These are phyloP conservation scores for Flammula alnicola DNA, from an alignment of 1,284 basidiomycete species.

Conservation along the genomic window DNA sequence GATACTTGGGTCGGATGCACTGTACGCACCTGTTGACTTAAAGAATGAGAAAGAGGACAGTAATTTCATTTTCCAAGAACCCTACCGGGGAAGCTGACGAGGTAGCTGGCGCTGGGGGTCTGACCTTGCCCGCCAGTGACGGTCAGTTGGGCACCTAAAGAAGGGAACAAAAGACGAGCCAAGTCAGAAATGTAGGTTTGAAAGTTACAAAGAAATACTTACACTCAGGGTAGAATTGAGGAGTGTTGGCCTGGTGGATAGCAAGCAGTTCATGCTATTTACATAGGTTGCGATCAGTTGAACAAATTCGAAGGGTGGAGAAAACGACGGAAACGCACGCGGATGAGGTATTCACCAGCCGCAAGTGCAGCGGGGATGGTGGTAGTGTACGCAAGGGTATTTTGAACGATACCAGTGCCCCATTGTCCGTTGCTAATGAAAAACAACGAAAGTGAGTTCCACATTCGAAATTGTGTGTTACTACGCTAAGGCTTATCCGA, in stretches of 20 bases:
- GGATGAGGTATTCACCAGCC: slow-evolving; percentile 41
- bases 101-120: slow-evolving; percentile 29
- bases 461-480: neutral
- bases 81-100: slow-evolving; percentile 35
- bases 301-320: neutral
- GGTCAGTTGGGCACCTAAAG: slow-evolving; percentile 32
- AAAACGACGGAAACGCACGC: slow-evolving; percentile 25
- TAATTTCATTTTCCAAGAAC: neutral
- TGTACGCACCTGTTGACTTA: slow-evolving; percentile 27
- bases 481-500: slow-evolving; percentile 12
- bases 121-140: slow-evolving; percentile 36
- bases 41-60: neutral
- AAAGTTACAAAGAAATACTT: neutral
- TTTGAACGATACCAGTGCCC: slow-evolving; percentile 36
- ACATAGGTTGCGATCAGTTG: no score
- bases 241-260: slow-evolving; percentile 41
- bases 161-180: neutral
- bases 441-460: neutral
- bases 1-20: slow-evolving; percentile 33
- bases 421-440: slow-evolving; percentile 32
- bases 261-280: slow-evolving; percentile 41
- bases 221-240: slow-evolving; percentile 43
- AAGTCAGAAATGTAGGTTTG: no score
- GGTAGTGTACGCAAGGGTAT: slow-evolving; percentile 36
- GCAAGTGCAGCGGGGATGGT: slow-evolving; percentile 39